Evolutionary conservation across 139 green algal species (phyloP).

Genomic region (Chlamydomonas incerta): DNA sequence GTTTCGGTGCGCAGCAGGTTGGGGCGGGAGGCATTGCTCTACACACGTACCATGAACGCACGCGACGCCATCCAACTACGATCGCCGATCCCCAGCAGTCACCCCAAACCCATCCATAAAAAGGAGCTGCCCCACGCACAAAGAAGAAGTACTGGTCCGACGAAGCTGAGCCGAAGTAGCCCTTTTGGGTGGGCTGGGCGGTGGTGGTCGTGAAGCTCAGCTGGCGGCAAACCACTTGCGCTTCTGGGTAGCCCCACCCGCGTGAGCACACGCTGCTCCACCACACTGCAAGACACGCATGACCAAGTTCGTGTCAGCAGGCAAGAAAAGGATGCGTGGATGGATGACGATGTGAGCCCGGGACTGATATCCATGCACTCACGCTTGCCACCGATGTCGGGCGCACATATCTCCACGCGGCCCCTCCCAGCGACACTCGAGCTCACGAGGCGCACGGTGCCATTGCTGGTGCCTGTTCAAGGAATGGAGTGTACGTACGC

Average conservation of each 20-base stretch:
- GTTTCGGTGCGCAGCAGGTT: too few species aligned
- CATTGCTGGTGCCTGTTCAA: background rate
- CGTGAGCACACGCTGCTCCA: constrained; percentile 14
- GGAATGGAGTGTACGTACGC: too few species aligned
- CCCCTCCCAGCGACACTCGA: background rate
- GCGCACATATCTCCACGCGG: constrained; percentile 9
- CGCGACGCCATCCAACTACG: too few species aligned
- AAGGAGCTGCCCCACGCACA: background rate
- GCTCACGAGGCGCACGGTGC: background rate
- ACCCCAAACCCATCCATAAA: background rate
- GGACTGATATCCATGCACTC: too few species aligned
- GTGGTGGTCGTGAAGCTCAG: background rate
- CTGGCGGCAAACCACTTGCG: constrained; percentile 17
- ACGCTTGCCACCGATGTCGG: background rate
- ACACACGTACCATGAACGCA: too few species aligned
- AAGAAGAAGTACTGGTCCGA: constrained; percentile 11
- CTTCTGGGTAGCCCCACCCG: constrained; percentile 19
- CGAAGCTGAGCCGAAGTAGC: background rate
- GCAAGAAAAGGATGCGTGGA: background rate
- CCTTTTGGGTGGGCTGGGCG: background rate
- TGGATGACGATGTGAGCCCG: too few species aligned
- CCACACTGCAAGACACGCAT: background rate
- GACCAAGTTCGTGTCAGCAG: background rate
- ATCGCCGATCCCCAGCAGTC: background rate
- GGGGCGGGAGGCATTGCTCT: too few species aligned